Conservation (phyloP, 768 basidiomycete genomes). For the Lanmaoa pseudosensibilis region DNA sequence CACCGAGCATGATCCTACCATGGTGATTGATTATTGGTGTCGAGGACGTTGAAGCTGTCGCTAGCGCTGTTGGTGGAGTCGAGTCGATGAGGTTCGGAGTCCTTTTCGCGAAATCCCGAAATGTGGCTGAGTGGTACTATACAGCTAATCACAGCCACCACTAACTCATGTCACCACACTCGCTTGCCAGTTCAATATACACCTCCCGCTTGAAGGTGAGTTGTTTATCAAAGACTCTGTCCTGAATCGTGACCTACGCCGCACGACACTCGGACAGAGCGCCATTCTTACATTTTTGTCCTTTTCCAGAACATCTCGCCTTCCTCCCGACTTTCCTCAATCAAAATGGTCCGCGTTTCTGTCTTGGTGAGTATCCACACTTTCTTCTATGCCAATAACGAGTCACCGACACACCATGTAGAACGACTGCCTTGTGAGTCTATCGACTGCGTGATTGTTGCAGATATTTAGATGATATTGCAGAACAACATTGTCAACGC, state of each 20-base stretch:
- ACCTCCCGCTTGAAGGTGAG: no score
- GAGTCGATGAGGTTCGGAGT: not conserved
- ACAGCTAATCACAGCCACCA: slow-evolving; percentile 29
- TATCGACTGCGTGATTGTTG: not conserved
- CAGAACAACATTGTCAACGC: slow-evolving; percentile 99
- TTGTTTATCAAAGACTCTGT: not conserved
- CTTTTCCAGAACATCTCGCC: not conserved
- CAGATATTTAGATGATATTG: slow-evolving; percentile 2
- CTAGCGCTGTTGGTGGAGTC: slow-evolving; percentile 5
- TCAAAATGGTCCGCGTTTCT: slow-evolving; percentile 85
- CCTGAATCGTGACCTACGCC: not conserved
- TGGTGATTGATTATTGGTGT: slow-evolving; percentile 37
- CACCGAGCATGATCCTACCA: slow-evolving; percentile 40
- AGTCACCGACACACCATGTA: slow-evolving; percentile 8
- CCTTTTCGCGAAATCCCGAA: slow-evolving; percentile 18
- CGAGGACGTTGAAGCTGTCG: slow-evolving; percentile 26
- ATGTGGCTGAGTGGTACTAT: slow-evolving; percentile 30
- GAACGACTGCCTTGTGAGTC: slow-evolving; percentile 61
- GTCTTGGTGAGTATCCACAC: slow-evolving; percentile 54
- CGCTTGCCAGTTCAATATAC: no score
- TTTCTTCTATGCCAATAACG: not conserved
- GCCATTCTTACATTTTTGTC: not conserved
- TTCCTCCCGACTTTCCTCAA: not conserved
- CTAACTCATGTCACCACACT: not conserved
- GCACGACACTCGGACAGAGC: slow-evolving; percentile 2